A percentile compares a stretch with the other conserved stretches of the same genome.
phyloP scores from a whole-genome alignment of 306 rosid species.

The Glycine tomentella region DNA sequence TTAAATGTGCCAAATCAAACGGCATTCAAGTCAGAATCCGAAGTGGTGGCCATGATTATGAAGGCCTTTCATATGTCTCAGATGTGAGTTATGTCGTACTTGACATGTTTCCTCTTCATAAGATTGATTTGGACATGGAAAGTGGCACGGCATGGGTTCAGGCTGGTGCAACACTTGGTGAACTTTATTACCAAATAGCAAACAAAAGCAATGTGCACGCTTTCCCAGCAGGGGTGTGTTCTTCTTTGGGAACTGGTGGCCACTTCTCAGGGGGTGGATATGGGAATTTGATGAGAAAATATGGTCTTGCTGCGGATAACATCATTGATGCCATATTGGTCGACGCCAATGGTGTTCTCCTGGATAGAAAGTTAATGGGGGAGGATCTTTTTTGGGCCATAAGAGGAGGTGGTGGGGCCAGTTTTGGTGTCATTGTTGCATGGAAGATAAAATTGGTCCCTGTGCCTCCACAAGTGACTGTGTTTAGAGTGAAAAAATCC shows the following conservation, averaged over 20 bases:
- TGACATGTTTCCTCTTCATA: slow-evolving; percentile 40
- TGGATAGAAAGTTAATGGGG: slow-evolving; percentile 48
- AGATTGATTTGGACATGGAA: background rate
- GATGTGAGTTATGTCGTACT: slow-evolving; percentile 35
- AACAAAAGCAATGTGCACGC: slow-evolving; percentile 11
- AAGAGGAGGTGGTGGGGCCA: slow-evolving; percentile 57
- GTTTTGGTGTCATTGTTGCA: slow-evolving; percentile 71
- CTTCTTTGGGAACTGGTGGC: slow-evolving; percentile 70
- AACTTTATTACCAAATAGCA: slow-evolving; percentile 40
- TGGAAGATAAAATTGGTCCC: slow-evolving; percentile 63
- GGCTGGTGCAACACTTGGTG: slow-evolving; percentile 48
- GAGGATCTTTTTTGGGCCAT: slow-evolving; percentile 58
- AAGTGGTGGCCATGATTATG: slow-evolving; percentile 55
- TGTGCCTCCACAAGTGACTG: slow-evolving; percentile 61
- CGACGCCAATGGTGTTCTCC: slow-evolving; percentile 44
- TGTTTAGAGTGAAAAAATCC: slow-evolving; percentile 51
- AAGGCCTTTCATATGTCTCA: slow-evolving; percentile 48
- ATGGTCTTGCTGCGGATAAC: slow-evolving; percentile 75
- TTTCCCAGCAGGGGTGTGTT: slow-evolving; percentile 66
- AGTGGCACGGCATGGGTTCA: slow-evolving; percentile 26
- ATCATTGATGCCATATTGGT: slow-evolving; percentile 47
- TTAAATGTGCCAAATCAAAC: slow-evolving; percentile 41
- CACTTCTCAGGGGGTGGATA: slow-evolving; percentile 84
- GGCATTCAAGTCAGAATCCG: slow-evolving; percentile 45
- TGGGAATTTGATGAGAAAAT: slow-evolving; percentile 77